Evolutionary conservation across 305 asterid genomes (phyloP), one percentile per base, ranked within the genome.

Genomic region (Fraxinus paxiana): DNA sequence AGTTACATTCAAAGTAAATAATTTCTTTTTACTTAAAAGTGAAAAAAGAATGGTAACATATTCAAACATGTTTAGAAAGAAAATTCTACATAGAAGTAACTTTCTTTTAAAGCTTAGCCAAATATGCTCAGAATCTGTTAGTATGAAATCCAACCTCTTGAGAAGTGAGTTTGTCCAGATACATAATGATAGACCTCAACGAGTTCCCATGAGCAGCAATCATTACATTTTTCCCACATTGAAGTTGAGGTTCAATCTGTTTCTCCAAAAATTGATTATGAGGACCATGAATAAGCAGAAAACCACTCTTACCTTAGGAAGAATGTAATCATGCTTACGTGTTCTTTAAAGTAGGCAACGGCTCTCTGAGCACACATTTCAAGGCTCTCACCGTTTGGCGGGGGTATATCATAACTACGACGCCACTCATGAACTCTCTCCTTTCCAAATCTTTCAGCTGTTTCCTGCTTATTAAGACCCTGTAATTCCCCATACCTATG

Each of bases 341-440:
- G 84, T 82, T 92, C 97, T 80, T 80, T 91, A 69, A 93, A 95
- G 91, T 92, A 95, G 74, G 97, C 98, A 87, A 95, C 98, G 6
- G 98, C 98, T 93, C 98, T 92, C 85, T 90, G 91, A 46, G 97
- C 98, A 84, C 98, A 95, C 97, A 95, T 95, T 87, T 95, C 98
- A 85, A 95, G 89, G 86, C 98, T 95, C 89, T 95, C 98, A 0
- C 98, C 98, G n/a, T 91, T 90, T 69, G 98, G 98, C 73, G 98
- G 98, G 79, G 97, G 98, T 72, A 87, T 91, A 83, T 93, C 97
- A 82, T 92, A 95, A 87, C 98, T 95, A 69, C 98, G 97, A 67
- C 98, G 87, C 98, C 98, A 93, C 85, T 87, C 97, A 59, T 93
- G 98, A 82, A 95, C 98, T 88, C 93, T 87, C 79, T 93, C 98